A percentile compares a stretch with the other conserved stretches of the same genome.
These are phyloP conservation scores for Senna tora DNA, from an alignment of 306 rosid species.

Conservation along the genomic window DNA sequence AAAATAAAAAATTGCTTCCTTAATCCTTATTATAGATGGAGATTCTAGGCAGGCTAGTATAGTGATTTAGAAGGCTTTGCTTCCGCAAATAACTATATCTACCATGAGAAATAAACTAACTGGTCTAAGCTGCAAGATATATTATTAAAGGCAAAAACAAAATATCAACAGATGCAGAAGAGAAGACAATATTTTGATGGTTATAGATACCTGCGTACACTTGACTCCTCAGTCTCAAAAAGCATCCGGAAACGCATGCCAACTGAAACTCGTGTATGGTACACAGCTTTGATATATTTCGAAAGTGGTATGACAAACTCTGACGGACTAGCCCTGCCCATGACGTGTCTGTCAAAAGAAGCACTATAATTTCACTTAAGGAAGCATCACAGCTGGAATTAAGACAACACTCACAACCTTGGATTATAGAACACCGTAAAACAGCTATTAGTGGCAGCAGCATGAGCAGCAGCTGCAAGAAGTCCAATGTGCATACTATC, in stretches of 20 bases:
- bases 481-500: slow-evolving; percentile 98
- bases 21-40: background rate
- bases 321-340: slow-evolving; percentile 94
- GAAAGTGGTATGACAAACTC: slow-evolving; percentile 90
- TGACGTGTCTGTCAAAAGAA: slow-evolving; percentile 40
- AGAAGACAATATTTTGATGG: background rate
- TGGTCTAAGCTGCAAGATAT: slow-evolving; percentile 6
- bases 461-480: slow-evolving; percentile 98
- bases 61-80: slow-evolving; percentile 5
- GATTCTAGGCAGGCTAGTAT: background rate
- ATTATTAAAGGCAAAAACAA: background rate
- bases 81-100: slow-evolving; percentile 10
- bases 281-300: slow-evolving; percentile 86
- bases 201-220: slow-evolving; percentile 74
- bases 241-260: slow-evolving; percentile 99
- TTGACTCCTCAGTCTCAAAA: slow-evolving; percentile 94
- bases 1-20: slow-evolving; percentile 20
- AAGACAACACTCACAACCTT: slow-evolving; percentile 55
- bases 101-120: slow-evolving; percentile 9
- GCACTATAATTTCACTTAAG: slow-evolving; percentile 23
- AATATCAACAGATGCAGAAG: background rate
- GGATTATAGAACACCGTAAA: slow-evolving; percentile 91
- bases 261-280: slow-evolving; percentile 92
- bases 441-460: slow-evolving; percentile 90
- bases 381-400: slow-evolving; percentile 16